Base-by-base conservation (phyloP, 2,329 filamentous ascomycete species). In the Bipolaris gigantea region DNA sequence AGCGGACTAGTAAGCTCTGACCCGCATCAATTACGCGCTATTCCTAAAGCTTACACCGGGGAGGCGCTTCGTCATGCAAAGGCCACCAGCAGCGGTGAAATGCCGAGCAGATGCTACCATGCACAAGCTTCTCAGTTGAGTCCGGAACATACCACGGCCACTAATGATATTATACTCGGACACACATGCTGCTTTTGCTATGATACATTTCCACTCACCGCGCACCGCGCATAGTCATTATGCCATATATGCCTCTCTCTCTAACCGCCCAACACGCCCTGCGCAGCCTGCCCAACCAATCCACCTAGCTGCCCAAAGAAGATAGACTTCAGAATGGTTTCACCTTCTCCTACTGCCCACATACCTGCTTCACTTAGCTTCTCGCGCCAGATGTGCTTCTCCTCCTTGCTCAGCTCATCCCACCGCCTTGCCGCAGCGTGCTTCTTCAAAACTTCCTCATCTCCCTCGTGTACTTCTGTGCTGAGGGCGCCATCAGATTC, bases 301-400 rank as follows among this genome's bases (percentile, higher is more conserved):
- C 83, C 87, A 1, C 83, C 88, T 60, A 90, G 79, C 74, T 91
- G 83, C 18, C 86, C 84, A 75, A 95, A 95, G 58, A 95, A 77
- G 30, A 95, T 83, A 2, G 89, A 89, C 74, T 87, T 85, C 62
- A 95, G 82, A 27, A 94, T 83, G 9, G 80, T 81, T 77, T 93
- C 90, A 2, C 89, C 89, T 79, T 93, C 89, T 34, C 84, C 81
- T 69, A 87, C 85, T n/a, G 84, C 83, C 90, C 90, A 95, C 60
- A 91, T 84, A 0, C 90, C 90, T 0, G 89, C 86, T 50, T 86
- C 80, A 50, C 79, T 79, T 33, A 95, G 79, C 67, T 81, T 83
- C 61, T 82, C 74, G 75, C 85, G 90, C 91, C 91, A 95, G 16
- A 79, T 76, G 47, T 79, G 76, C 70, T 84, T 83, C 72, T 92